Evolutionary conservation across 495 filamentous ascomycete species (phyloP).

Genomic region (Tuber indicum): DNA sequence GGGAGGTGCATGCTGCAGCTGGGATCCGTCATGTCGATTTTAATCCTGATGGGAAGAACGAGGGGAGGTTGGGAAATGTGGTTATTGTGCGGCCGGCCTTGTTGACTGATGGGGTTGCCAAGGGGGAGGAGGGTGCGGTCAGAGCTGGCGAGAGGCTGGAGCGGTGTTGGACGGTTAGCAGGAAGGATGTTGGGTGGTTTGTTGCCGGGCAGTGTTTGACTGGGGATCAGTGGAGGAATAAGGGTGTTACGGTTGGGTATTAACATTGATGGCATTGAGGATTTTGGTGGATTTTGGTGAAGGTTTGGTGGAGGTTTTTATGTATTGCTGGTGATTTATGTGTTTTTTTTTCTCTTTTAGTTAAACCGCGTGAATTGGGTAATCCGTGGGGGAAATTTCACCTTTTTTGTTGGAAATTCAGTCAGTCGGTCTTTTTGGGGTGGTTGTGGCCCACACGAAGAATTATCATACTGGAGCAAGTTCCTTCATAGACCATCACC

Average conservation of each 20-base stretch:
- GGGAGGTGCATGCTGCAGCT: slow-evolving; percentile 23
- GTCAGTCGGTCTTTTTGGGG: background rate
- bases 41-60: slow-evolving; percentile 12
- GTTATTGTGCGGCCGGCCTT: slow-evolving; percentile 45
- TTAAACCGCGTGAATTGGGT: background rate
- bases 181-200: slow-evolving; percentile 46
- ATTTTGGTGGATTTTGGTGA: background rate
- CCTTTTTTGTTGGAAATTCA: background rate
- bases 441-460: background rate
- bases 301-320: background rate
- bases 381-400: background rate
- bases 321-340: background rate
- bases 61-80: slow-evolving; percentile 18
- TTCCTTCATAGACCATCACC: background rate
- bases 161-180: slow-evolving; percentile 45
- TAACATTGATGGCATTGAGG: slow-evolving; percentile 14
- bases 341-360: background rate
- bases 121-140: slow-evolving; percentile 26
- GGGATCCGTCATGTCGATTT: slow-evolving; percentile 25
- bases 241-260: slow-evolving; percentile 43
- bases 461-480: background rate
- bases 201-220: slow-evolving; percentile 44
- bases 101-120: slow-evolving; percentile 42
- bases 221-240: slow-evolving; percentile 43
- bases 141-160: slow-evolving; percentile 24